Evolutionary conservation across 805 yeast genomes (phyloP), one percentile per base, ranked within the genome.

Genomic region (Pichia phayaonensis): DNA sequence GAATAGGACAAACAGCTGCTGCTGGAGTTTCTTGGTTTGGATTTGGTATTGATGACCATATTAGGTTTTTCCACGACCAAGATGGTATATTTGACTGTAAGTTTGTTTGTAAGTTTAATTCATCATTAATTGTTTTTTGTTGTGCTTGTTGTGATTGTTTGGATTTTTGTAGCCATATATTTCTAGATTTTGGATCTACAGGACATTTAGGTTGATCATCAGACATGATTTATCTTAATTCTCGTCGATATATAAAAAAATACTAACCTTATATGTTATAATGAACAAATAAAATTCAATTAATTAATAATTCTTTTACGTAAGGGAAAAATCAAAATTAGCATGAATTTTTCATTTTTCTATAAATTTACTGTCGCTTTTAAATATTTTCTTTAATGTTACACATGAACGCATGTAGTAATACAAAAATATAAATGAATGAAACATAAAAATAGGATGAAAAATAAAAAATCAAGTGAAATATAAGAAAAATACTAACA

Each of bases 121-220:
- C 40, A 24, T 24, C 21, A 24, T 44, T 40, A 10, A 50, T 34
- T 16, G 31, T 39, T 13, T 23, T 24, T 18, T 47, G 47, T 31
- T 52, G 50, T 47, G 57, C 51, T 21, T 52, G 55, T 44, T 46
- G 57, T 47, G 51, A 56, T 45, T 44, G 48, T 29, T 60, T 56
- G 0, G 66, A 61, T 46, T 71, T 59, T 47, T 70, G 69, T 23
- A 80, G 60, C 90, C 90, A 84, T 38, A 71, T 72, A 40, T 75
- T 74, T 51, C 86, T 67, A 5, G 86, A 73, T n/a, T 63, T 63
- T 54, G 77, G 85, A 56, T 82, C 86, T 21, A 86, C 90, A 1
- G 92, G 92, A 59, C 92, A 86, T 52, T 69, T 72, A 11, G 64
- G 61, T 36, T 60, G 60, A 38, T 59, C 65, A 3, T 55, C 54